Evolutionary conservation across 2,329 filamentous ascomycete genomes (phyloP).

Genomic region (Ophiocordyceps camponoti-saundersi): DNA sequence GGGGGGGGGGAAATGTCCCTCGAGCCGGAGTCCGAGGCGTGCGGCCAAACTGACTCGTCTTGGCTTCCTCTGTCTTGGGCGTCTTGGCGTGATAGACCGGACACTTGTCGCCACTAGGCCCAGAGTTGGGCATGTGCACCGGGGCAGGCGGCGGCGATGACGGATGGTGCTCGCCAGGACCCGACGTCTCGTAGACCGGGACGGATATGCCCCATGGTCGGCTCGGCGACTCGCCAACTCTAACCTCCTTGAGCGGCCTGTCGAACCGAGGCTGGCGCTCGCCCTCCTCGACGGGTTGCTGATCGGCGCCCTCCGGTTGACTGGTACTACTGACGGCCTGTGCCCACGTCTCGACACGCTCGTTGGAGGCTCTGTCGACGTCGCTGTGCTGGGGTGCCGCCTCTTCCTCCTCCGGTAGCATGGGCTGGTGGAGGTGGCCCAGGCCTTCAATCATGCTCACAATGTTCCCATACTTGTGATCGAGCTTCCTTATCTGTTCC

Average conservation of each 20-base stretch:
- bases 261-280: slow-evolving; percentile 64
- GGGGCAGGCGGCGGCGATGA: slow-evolving; percentile 41
- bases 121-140: slow-evolving; percentile 28
- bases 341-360: slow-evolving; percentile 75
- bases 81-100: slow-evolving; percentile 33
- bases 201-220: slow-evolving; percentile 85
- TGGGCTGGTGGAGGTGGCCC: slow-evolving; percentile 72
- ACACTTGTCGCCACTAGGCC: slow-evolving; percentile 29
- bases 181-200: slow-evolving; percentile 35
- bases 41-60: slow-evolving; percentile 3
- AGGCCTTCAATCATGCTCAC: slow-evolving; percentile 90
- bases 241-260: slow-evolving; percentile 67
- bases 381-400: slow-evolving; percentile 22
- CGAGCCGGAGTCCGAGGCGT: slow-evolving; percentile 8
- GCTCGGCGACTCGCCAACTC: slow-evolving; percentile 87
- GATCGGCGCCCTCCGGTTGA: slow-evolving; percentile 17
- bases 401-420: slow-evolving; percentile 48
- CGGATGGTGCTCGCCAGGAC: slow-evolving; percentile 21
- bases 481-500: slow-evolving; percentile 69
- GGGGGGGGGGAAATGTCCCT: slow-evolving; percentile 3
- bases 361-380: slow-evolving; percentile 38
- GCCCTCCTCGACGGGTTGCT: slow-evolving; percentile 23
- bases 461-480: slow-evolving; percentile 84
- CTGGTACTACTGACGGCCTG: slow-evolving; percentile 48
- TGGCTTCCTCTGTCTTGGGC: slow-evolving; percentile 3